Evolutionary conservation across 2,329 filamentous ascomycete genomes (phyloP), one percentile per base, ranked within the genome.

Genomic region (Leptographium flavum): DNA sequence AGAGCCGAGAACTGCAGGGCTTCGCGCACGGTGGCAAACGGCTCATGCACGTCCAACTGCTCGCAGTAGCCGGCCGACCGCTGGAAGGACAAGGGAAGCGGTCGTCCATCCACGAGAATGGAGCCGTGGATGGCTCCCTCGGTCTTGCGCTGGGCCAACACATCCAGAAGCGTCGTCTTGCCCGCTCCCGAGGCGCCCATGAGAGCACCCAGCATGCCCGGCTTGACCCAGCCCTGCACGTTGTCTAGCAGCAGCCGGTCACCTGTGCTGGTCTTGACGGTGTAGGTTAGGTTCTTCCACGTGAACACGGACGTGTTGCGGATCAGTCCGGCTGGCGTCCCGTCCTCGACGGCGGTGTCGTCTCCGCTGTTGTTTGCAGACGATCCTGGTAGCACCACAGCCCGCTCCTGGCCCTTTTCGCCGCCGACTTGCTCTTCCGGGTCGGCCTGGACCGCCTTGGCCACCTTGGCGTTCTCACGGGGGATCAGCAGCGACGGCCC

Each of bases 161-260:
- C 83, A 59, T 93, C 87, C 7, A 93, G 67, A 3, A 94, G 71
- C 0, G 86, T 92, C 0, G 86, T 93, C 62, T 93, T 93, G 43
- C 87, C 86, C 15, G 87, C 86, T 52, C 84, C 85, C 11, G 80
- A 83, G 1, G 83, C 76, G 54, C 84, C 81, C 83, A 88, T 85
- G n/a, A 90, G 66, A 5, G 83, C 84, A 3, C 80, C 85, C 19
- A 87, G 62, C 51, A 79, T 87, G 39, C 84, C 84, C 1, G 85
- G 83, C 60, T 86, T 85, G 45, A 88, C 82, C 77, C 82, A 93
- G 3, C 86, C 87, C 52, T 87, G 77, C 1, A 93, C 82, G 46
- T 90, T 73, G 50, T 92, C 79, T 8, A 94, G 67, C 47, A 94
- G 76, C 13, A 74, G 67, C 9, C 81, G 76, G 71, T 86, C 66